Percentiles rank a stretch among this genome's conserved stretches.
phyloP scores from a whole-genome alignment of 2,329 filamentous ascomycete species.

The Talaromyces funiculosus region DNA sequence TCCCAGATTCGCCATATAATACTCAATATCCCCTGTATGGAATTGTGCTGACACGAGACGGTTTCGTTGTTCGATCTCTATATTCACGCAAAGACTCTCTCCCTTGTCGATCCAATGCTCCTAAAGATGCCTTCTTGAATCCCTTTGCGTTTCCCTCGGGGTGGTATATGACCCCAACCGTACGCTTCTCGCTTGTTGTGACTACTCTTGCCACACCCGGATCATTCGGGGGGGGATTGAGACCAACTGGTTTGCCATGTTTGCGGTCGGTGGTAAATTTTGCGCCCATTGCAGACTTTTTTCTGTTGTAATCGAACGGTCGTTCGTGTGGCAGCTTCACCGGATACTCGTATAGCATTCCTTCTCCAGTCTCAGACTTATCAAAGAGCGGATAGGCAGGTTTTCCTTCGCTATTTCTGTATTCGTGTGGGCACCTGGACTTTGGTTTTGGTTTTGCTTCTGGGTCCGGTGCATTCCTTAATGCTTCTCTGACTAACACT shows the following conservation, averaged over 20 bases:
- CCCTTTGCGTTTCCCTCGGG: not conserved
- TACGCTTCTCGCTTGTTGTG: not conserved
- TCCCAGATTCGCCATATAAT: not conserved
- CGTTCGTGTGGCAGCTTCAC: not conserved
- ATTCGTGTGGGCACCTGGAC: not conserved
- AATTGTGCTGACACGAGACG: not conserved
- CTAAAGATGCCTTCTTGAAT: not conserved
- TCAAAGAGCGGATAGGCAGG: not conserved
- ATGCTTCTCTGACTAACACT: not conserved
- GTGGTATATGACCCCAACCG: not conserved
- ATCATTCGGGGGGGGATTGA: not conserved
- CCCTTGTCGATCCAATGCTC: not conserved
- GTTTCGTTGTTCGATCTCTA: not conserved
- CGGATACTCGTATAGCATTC: not conserved
- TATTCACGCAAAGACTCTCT: not conserved
- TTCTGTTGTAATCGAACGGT: not conserved
- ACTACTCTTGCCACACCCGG: not conserved
- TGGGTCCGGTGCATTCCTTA: not conserved
- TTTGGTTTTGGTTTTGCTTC: not conserved
- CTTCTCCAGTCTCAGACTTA: not conserved
- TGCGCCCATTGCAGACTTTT: not conserved
- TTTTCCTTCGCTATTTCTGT: not conserved
- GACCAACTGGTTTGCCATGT: not conserved
- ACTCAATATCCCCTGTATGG: not conserved
- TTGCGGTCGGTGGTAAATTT: not conserved